Evolutionary conservation across 306 rosid species (phyloP).

Genomic region (Cucumis sativus): Cucumber_9930_V3 NC_026656.2:3455001-3455500

Average conservation of each 20-base stretch:
- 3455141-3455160: conserved; percentile 70
- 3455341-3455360: neutral
- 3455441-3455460: neutral
- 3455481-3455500: neutral
- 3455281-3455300: neutral
- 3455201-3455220: neutral
- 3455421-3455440: neutral
- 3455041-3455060: neutral
- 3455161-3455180: conserved; percentile 70
- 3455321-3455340: neutral
- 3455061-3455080: too few species aligned
- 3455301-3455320: neutral
- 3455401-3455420: conserved; percentile 14
- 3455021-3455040: neutral
- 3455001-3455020: neutral
- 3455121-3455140: conserved; percentile 60
- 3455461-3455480: neutral
- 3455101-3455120: conserved; percentile 42
- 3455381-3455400: conserved; percentile 48
- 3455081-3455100: neutral
- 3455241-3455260: neutral
- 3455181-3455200: too few species aligned
- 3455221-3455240: neutral
- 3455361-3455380: conserved; percentile 25
- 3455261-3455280: neutral